These are phyloP conservation scores for Babesia sp. DNA, from an alignment of 169 alveolate genomes.

Conservation along the genomic window DNA sequence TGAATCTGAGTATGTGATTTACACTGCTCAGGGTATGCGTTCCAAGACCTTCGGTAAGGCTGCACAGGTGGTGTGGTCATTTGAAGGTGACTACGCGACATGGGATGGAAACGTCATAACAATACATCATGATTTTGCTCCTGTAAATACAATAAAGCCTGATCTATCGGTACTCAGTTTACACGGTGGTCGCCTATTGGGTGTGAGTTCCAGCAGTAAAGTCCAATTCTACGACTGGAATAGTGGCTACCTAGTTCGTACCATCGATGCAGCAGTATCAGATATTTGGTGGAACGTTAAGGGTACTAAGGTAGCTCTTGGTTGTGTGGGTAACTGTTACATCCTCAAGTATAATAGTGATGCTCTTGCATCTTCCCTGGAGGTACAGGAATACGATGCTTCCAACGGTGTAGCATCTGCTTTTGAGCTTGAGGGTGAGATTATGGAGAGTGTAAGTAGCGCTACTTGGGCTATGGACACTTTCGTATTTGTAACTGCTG, in stretches of 20 bases:
- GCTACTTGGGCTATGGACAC: slow-evolving; percentile 84
- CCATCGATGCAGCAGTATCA: slow-evolving; percentile 50
- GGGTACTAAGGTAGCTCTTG: slow-evolving; percentile 69
- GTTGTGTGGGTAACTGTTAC: slow-evolving; percentile 65
- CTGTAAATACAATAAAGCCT: slow-evolving; percentile 83
- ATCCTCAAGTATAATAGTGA: slow-evolving; percentile 62
- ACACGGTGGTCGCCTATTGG: slow-evolving; percentile 88
- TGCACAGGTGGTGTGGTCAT: slow-evolving; percentile 91
- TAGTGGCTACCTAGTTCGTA: slow-evolving; percentile 73
- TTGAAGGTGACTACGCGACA: slow-evolving; percentile 93
- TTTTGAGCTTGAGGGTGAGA: slow-evolving; percentile 71
- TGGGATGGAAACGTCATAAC: slow-evolving; percentile 85
- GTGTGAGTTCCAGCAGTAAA: slow-evolving; percentile 86
- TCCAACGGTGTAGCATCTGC: slow-evolving; percentile 53
- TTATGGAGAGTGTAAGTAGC: slow-evolving; percentile 76
- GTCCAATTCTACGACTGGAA: slow-evolving; percentile 95
- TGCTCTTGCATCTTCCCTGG: slow-evolving; percentile 1
- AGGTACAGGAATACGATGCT: slow-evolving; percentile 16
- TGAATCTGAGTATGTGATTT: slow-evolving; percentile 95
- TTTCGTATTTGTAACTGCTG: slow-evolving; percentile 75
- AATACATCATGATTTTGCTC: slow-evolving; percentile 82
- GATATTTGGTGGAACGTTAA: slow-evolving; percentile 75
- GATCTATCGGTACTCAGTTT: slow-evolving; percentile 80
- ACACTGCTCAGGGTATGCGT: slow-evolving; percentile 89
- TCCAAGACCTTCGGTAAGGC: slow-evolving; percentile 93